Base-by-base conservation (phyloP, 805 yeast species). In the Yarrowia divulgata region DNA sequence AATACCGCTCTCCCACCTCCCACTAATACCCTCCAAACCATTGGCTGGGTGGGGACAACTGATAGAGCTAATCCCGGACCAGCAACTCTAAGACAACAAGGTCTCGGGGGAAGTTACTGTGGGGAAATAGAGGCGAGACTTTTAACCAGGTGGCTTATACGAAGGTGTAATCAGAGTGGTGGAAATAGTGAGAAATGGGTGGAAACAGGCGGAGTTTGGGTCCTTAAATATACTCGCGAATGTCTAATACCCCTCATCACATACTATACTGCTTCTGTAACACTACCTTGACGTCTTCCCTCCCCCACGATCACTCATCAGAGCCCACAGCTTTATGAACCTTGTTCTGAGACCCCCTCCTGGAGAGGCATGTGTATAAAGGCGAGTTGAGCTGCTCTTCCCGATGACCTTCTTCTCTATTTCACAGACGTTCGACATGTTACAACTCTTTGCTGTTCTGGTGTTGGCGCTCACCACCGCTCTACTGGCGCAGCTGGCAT, bases 21-120 rank as follows among this genome's bases (percentile, higher is more conserved):
- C 6, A 9, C 16, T 23, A 19, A 54, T 39, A 19, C 45, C 43
- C 14, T 29, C 19, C 34, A 14, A 19, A 13, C 34, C 7, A 54
- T 54, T 54, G 60, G 60, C 18, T 39, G 60, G 45, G 60, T 19
- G 60, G 60, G 45, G 60, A 54, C 18, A 54, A 54, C 60, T 45
- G 60, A 39, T 39, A 39, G 19, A 54, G 42, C 29, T 35, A 54
- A 54, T 39, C 60, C 8, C 10, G 39, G 60, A 39, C 35, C 4
- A 54, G 60, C 60, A 54, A 54, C 60, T 54, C 45, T 54, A 54
- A 54, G 12, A 1, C 13, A 8, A 1, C 13, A 8, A 9, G 40
- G 29, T 23, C 16, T n/a, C 13, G 43, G 32, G 16, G 16, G 12
- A 52, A 52, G 42, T 52, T 19, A n/a, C 32, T 54, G 60, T 54